Conservation (phyloP, 192 early-diverging fungal genomes). For the Coemansia sp. region DNA sequence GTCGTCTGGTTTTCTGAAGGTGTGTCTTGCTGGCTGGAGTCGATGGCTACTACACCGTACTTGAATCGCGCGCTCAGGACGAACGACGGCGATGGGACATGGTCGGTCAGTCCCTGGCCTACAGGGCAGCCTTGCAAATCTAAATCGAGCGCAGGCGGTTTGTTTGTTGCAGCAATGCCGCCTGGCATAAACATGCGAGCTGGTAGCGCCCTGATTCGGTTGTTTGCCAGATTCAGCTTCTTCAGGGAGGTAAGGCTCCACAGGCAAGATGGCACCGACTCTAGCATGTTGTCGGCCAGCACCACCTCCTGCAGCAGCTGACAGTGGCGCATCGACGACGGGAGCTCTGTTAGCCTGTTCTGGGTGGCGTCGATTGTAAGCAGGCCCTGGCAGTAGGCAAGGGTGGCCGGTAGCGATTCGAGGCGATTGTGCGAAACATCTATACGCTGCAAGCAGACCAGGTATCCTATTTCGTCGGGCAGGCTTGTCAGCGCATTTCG, state of each 20-base stretch:
- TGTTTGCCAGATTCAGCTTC: conserved; percentile 24
- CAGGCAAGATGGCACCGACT: conserved; percentile 18
- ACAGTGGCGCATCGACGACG: conserved; percentile 29
- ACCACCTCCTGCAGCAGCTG: conserved; percentile 10
- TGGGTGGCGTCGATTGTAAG: conserved; percentile 8
- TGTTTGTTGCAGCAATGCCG: conserved; percentile 27
- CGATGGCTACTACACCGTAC: background rate
- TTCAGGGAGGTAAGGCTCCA: conserved; percentile 14
- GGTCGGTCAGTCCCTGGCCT: conserved; percentile 5
- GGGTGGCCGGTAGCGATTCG: conserved; percentile 17
- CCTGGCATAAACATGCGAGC: conserved; percentile 32
- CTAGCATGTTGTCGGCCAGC: conserved; percentile 15
- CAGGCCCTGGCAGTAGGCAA: conserved; percentile 32
- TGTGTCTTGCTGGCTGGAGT: background rate
- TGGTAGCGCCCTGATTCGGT: conserved; percentile 26
- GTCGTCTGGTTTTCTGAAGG: background rate
- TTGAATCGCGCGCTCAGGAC: conserved; percentile 19
- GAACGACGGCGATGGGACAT: conserved; percentile 1
- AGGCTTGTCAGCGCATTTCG: conserved; percentile 21
- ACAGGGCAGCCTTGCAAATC: conserved; percentile 35
- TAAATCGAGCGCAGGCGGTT: conserved; percentile 1
- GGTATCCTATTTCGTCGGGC: conserved; percentile 37
- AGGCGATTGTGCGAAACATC: conserved; percentile 31
- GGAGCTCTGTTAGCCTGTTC: conserved; percentile 20
- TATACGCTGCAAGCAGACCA: conserved; percentile 26